A percentile compares a stretch with the other conserved stretches of the same genome.
Conservation (phyloP, 2,329 filamentous ascomycete species). For the Xylaria arbuscula region DNA sequence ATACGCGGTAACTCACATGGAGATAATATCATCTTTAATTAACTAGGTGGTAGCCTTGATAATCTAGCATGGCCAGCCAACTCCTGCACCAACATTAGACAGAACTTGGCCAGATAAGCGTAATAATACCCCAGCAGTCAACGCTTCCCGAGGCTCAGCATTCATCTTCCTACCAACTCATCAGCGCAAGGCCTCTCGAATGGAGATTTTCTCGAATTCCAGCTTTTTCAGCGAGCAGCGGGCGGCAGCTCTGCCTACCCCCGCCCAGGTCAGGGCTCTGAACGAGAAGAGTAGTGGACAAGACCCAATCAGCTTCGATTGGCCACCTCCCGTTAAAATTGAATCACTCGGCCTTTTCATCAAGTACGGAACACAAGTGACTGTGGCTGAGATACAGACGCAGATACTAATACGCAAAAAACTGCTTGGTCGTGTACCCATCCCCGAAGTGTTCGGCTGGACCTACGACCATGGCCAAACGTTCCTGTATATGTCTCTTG, state of each 20-base stretch:
- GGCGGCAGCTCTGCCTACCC: conserved; percentile 29
- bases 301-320: conserved; percentile 21
- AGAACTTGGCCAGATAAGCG: too few relatives aligned
- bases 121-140: too few relatives aligned
- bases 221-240: conserved; percentile 33
- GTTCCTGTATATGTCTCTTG: conserved; percentile 27
- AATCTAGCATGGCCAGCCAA: too few relatives aligned
- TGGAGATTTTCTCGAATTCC: conserved; percentile 26
- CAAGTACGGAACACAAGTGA: conserved; percentile 28
- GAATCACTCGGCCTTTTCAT: conserved; percentile 29
- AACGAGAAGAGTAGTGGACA: conserved; percentile 22
- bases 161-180: too few relatives aligned
- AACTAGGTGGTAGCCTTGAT: too few relatives aligned
- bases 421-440: conserved; percentile 19
- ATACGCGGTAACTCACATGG: too few relatives aligned
- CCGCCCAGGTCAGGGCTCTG: conserved; percentile 27
- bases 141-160: too few relatives aligned
- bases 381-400: conserved; percentile 25
- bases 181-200: too few relatives aligned
- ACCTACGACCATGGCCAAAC: conserved; percentile 25
- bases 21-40: too few relatives aligned
- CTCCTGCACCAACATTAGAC: too few relatives aligned
- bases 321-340: conserved; percentile 31
- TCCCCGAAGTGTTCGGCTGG: conserved; percentile 33
- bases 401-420: conserved; percentile 28